A percentile compares a stretch with the other conserved stretches of the same genome.
Evolutionary conservation across 2,329 filamentous ascomycete genomes (phyloP).

Genomic region (Trichoderma guizhouense): DNA sequence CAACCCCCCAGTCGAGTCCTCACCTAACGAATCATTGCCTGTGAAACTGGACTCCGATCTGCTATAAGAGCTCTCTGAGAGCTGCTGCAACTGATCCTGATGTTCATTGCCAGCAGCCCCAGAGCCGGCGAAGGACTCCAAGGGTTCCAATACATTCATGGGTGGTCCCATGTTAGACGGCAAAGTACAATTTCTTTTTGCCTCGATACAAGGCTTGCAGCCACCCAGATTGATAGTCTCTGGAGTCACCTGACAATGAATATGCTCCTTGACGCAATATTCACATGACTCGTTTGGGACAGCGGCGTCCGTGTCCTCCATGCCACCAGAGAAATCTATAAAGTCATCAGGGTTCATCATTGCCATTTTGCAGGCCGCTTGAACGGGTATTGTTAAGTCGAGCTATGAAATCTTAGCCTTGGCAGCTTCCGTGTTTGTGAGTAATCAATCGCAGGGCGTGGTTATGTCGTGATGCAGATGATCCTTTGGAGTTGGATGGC

Average conservation of each 20-base stretch:
- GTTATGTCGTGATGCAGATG: background rate
- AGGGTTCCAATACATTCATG: background rate
- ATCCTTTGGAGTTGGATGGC: background rate
- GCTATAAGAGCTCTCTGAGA: background rate
- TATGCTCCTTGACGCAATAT: background rate
- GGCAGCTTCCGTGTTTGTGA: background rate
- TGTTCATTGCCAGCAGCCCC: background rate
- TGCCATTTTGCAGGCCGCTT: background rate
- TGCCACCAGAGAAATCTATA: background rate
- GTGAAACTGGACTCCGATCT: background rate
- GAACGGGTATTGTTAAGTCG: background rate
- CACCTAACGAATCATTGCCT: background rate
- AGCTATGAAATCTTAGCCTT: background rate
- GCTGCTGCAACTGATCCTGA: background rate
- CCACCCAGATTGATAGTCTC: background rate
- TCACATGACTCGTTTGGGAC: background rate
- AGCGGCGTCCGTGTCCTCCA: background rate
- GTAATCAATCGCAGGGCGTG: background rate
- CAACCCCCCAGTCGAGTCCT: background rate
- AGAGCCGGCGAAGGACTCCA: background rate
- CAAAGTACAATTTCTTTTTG: background rate
- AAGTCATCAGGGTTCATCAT: background rate
- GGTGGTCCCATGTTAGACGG: background rate
- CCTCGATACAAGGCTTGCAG: background rate
- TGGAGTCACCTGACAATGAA: background rate